phyloP scores from a whole-genome alignment of 2,329 filamentous ascomycete genomes.

The Aureobasidium uvarum region DNA sequence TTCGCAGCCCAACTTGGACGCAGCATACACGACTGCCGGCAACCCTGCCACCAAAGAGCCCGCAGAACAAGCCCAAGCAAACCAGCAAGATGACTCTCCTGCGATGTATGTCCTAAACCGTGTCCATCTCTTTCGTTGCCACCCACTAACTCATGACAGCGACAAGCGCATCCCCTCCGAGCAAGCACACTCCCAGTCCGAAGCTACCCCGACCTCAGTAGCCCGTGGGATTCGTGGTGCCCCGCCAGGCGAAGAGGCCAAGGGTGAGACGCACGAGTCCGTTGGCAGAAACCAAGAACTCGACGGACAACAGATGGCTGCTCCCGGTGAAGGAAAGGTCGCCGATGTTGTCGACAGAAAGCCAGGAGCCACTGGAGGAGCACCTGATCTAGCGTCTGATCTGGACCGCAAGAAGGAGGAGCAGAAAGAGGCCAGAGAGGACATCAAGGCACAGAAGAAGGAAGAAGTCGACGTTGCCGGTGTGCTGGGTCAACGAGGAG shows the following conservation, averaged over 20 bases:
- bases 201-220: slow-evolving; percentile 42
- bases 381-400: slow-evolving; percentile 46
- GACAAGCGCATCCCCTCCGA: slow-evolving; percentile 43
- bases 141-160: slow-evolving; percentile 12
- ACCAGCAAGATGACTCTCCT: slow-evolving; percentile 37
- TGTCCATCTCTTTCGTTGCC: not conserved
- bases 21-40: slow-evolving; percentile 49
- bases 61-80: slow-evolving; percentile 39
- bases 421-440: slow-evolving; percentile 45
- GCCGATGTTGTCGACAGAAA: slow-evolving; percentile 43
- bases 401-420: slow-evolving; percentile 53
- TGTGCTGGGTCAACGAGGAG: slow-evolving; percentile 47
- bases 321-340: slow-evolving; percentile 49
- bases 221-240: slow-evolving; percentile 48
- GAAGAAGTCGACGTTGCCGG: slow-evolving; percentile 44
- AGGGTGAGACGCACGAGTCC: slow-evolving; percentile 42
- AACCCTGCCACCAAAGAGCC: slow-evolving; percentile 48
- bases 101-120: slow-evolving; percentile 25
- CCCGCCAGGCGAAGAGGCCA: slow-evolving; percentile 45
- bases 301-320: slow-evolving; percentile 50
- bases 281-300: slow-evolving; percentile 48
- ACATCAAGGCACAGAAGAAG: slow-evolving; percentile 42
- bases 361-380: slow-evolving; percentile 39
- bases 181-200: slow-evolving; percentile 38
- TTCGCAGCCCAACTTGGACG: slow-evolving; percentile 46